phyloP scores from a whole-genome alignment of 495 filamentous ascomycete genomes.

The Parathielavia hyrcaniae region DNA sequence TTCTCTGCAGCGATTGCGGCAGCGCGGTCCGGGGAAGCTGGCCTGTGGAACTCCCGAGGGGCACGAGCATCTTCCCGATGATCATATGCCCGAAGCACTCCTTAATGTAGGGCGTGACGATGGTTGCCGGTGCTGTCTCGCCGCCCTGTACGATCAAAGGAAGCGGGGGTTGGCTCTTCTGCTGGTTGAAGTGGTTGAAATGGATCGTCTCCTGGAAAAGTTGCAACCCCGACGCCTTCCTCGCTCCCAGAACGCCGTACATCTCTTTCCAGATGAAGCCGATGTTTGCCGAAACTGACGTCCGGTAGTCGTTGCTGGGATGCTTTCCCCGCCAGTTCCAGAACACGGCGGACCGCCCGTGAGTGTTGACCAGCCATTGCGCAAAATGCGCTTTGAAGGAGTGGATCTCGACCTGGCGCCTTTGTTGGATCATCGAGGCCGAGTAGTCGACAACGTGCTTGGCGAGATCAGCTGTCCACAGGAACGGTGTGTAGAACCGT shows the following conservation, averaged over 20 bases:
- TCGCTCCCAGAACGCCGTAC: slow-evolving; percentile 31
- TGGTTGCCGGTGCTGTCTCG: slow-evolving; percentile 38
- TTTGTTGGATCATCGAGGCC: slow-evolving; percentile 24
- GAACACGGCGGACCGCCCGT: slow-evolving; percentile 36
- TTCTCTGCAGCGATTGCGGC: neutral
- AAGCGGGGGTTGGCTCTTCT: slow-evolving; percentile 17
- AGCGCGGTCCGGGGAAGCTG: neutral
- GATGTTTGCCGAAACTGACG: slow-evolving; percentile 47
- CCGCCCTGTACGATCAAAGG: slow-evolving; percentile 3
- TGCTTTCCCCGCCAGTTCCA: slow-evolving; percentile 46
- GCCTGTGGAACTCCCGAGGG: slow-evolving; percentile 14
- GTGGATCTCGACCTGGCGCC: slow-evolving; percentile 37
- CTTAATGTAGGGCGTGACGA: slow-evolving; percentile 62
- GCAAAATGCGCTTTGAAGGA: slow-evolving; percentile 52
- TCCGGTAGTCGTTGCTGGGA: slow-evolving; percentile 51
- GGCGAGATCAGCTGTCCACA: slow-evolving; percentile 60
- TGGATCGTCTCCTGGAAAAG: slow-evolving; percentile 42
- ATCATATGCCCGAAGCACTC: slow-evolving; percentile 56
- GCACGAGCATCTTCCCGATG: slow-evolving; percentile 47
- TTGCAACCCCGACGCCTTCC: slow-evolving; percentile 28
- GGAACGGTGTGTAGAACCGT: slow-evolving; percentile 53
- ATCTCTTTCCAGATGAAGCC: slow-evolving; percentile 61
- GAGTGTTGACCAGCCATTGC: slow-evolving; percentile 44
- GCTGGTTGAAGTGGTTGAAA: slow-evolving; percentile 15
- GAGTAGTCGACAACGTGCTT: slow-evolving; percentile 65